Conservation (phyloP, 225 moss, liverwort and hornwort species). For the Ulota crispa region DNA sequence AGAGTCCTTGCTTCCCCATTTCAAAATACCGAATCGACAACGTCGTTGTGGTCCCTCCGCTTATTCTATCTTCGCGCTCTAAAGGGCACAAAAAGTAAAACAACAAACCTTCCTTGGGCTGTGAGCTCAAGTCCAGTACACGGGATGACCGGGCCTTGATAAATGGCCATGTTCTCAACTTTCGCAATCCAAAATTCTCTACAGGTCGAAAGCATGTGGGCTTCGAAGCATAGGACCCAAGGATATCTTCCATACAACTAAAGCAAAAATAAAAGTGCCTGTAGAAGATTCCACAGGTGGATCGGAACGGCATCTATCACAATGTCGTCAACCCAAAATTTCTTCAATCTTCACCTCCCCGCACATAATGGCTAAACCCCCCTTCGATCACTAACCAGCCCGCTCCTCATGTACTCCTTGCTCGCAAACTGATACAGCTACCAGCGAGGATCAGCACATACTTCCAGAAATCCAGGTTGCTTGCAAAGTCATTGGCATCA, state of each 20-base stretch:
- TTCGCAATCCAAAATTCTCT: not conserved
- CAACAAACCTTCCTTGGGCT: not conserved
- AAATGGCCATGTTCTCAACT: not conserved
- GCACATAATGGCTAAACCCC: too few relatives aligned
- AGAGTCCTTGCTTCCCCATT: not conserved
- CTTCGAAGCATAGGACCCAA: not conserved
- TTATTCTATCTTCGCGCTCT: not conserved
- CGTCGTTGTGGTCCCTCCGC: not conserved
- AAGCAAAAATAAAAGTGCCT: not conserved
- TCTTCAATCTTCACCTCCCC: too few relatives aligned
- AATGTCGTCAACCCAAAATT: too few relatives aligned
- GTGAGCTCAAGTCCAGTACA: not conserved
- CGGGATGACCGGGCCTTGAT: not conserved
- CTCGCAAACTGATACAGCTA: too few relatives aligned
- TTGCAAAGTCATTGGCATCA: too few relatives aligned
- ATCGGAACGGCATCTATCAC: not conserved
- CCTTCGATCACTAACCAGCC: too few relatives aligned
- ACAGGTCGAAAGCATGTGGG: not conserved
- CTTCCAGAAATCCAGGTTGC: too few relatives aligned
- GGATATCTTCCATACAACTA: not conserved
- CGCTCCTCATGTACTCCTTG: too few relatives aligned
- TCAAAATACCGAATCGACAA: not conserved
- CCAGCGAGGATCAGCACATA: too few relatives aligned
- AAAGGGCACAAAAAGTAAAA: not conserved
- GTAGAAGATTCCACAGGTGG: not conserved